Evolutionary conservation across 2,329 filamentous ascomycete genomes (phyloP).

Genomic region (Trichothecium roseum): DNA sequence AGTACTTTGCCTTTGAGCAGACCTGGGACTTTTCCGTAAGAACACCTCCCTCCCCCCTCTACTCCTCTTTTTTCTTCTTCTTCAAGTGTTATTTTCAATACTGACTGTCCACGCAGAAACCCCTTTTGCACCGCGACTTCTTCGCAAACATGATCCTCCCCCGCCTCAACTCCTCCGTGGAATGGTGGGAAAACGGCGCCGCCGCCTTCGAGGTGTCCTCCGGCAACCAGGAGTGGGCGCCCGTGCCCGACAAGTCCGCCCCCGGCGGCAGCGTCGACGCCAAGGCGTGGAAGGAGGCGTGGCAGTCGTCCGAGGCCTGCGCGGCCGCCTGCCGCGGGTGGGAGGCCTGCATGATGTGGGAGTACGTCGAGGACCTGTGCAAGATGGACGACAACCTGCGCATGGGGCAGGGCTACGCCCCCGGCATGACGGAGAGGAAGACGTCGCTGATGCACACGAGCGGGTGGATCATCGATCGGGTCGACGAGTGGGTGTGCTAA

Average conservation of each 20-base stretch:
- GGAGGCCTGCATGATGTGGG: conserved; percentile 11
- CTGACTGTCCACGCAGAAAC: conserved; percentile 4
- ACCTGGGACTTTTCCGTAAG: conserved; percentile 12
- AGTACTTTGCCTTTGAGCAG: conserved; percentile 12
- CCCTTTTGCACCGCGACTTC: conserved; percentile 13
- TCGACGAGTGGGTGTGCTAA: conserved; percentile 9
- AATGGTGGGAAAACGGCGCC: conserved; percentile 15
- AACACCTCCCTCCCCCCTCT: neutral
- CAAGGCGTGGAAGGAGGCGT: conserved; percentile 9
- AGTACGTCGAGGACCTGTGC: conserved; percentile 13
- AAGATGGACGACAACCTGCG: conserved; percentile 14
- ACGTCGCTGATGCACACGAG: conserved; percentile 13
- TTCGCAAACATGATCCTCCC: conserved; percentile 11
- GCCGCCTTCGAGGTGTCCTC: conserved; percentile 11
- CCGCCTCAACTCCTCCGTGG: conserved; percentile 6
- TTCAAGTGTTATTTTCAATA: neutral
- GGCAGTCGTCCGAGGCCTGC: conserved; percentile 12
- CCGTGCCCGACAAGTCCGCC: conserved; percentile 3
- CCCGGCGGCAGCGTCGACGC: conserved; percentile 6
- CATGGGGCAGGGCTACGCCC: conserved; percentile 12
- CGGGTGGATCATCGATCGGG: conserved; percentile 12
- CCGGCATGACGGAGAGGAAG: conserved; percentile 12
- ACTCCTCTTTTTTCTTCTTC: neutral
- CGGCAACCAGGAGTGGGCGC: conserved; percentile 8
- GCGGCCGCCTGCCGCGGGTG: conserved; percentile 12